phyloP scores from a whole-genome alignment of 106 monocot genomes.

The Apostasia ramifera region DNA sequence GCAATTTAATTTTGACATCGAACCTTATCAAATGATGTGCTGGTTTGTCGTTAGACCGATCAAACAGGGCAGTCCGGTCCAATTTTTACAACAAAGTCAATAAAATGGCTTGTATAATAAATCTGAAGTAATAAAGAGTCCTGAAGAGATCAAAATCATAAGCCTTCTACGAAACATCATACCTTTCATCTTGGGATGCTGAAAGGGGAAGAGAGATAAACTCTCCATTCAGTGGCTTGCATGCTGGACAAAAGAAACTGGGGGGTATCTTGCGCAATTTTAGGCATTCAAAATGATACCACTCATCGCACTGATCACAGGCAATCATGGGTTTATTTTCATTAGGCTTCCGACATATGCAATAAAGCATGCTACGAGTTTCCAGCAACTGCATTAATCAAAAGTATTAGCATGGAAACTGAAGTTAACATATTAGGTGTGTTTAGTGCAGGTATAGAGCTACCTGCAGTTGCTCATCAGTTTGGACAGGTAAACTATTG shows the following conservation, averaged over 20 bases:
- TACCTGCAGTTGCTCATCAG: slow-evolving; percentile 64
- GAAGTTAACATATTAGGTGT: background rate
- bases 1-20: no score
- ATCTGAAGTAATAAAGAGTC: no score
- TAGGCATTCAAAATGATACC: slow-evolving; percentile 83
- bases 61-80: no score
- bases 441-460: background rate
- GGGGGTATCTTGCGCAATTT: slow-evolving; percentile 32
- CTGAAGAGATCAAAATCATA: no score
- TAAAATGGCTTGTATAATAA: no score
- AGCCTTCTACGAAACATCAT: background rate
- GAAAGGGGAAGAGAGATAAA: slow-evolving; percentile 23
- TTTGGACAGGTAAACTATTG: slow-evolving; percentile 41
- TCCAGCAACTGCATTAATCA: slow-evolving; percentile 43
- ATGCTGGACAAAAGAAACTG: slow-evolving; percentile 63
- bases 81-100: no score
- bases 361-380: slow-evolving; percentile 58
- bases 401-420: slow-evolving; percentile 3
- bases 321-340: slow-evolving; percentile 76
- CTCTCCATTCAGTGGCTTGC: slow-evolving; percentile 44
- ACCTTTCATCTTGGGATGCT: slow-evolving; percentile 26
- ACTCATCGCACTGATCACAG: slow-evolving; percentile 82
- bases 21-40: no score
- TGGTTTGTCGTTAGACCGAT: no score
- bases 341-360: slow-evolving; percentile 83